Evolutionary conservation across 345 rosid species (phyloP).

Genomic region (Cardiospermum halicacabum): DNA sequence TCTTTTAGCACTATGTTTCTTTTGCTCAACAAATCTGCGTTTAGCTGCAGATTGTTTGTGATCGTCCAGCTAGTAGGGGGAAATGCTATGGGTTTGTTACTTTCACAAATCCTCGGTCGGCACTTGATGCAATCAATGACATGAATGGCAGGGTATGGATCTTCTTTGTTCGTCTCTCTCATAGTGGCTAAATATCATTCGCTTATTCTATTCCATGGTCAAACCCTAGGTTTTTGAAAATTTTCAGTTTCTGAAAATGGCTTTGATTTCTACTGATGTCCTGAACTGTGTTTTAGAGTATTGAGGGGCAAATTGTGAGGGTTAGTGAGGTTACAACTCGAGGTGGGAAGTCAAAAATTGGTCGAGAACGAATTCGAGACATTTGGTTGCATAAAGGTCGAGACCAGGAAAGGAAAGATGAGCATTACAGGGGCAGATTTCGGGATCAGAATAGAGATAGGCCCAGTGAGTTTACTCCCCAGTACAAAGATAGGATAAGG

Average conservation of each 20-base stretch:
- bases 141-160: conserved; percentile 84
- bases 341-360: conserved; percentile 53
- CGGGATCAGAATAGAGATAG: conserved; percentile 43
- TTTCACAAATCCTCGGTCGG: conserved; percentile 69
- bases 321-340: conserved; percentile 73
- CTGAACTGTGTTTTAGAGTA: conserved; percentile 41
- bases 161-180: conserved; percentile 12
- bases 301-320: conserved; percentile 70
- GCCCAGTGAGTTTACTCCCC: conserved; percentile 50
- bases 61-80: conserved; percentile 61
- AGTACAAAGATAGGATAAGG: conserved; percentile 37
- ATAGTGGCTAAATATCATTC: not conserved
- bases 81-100: conserved; percentile 88
- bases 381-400: conserved; percentile 39
- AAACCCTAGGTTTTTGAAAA: not conserved
- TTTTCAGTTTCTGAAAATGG: not conserved
- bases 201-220: not conserved
- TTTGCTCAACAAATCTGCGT: not conserved
- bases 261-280: conserved; percentile 20
- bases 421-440: conserved; percentile 34
- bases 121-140: conserved; percentile 69
- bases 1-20: not conserved
- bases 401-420: conserved; percentile 49
- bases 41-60: conserved; percentile 61
- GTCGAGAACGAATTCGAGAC: conserved; percentile 34